phyloP scores from a whole-genome alignment of 2,329 filamentous ascomycete genomes.

The Escovopsis sp. region DNA sequence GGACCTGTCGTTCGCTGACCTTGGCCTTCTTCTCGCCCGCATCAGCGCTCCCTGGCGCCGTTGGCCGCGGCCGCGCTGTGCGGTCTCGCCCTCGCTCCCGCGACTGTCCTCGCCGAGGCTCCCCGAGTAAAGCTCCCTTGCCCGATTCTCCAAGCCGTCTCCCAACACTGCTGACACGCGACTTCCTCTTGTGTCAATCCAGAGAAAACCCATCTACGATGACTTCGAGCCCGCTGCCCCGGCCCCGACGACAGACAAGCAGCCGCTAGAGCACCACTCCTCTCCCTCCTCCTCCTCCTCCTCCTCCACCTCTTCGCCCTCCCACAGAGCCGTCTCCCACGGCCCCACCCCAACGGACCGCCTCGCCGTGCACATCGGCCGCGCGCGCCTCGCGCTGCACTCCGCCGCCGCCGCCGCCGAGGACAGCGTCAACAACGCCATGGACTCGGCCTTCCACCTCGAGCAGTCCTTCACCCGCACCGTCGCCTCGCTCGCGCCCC shows the following conservation, averaged over 20 bases:
- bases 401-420: constrained; percentile 58
- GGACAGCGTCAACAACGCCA: constrained; percentile 65
- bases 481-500: constrained; percentile 72
- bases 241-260: too few relatives aligned
- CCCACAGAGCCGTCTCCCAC: constrained; percentile 6
- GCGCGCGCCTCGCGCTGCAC: constrained; percentile 68
- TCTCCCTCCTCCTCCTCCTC: too few relatives aligned
- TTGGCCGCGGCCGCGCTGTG: constrained; percentile 36
- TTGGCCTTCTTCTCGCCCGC: constrained; percentile 5
- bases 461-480: constrained; percentile 86
- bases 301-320: too few relatives aligned
- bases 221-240: too few relatives aligned
- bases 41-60: constrained; percentile 35
- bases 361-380: constrained; percentile 67
- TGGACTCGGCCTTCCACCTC: constrained; percentile 67
- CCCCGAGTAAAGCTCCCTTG: constrained; percentile 9
- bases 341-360: constrained; percentile 76
- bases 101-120: constrained; percentile 36
- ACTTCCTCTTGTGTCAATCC: too few relatives aligned
- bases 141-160: too few relatives aligned
- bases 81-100: constrained; percentile 31
- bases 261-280: too few relatives aligned
- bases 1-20: constrained; percentile 13
- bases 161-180: too few relatives aligned
- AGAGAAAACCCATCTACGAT: neutral